Evolutionary conservation across 2,329 filamentous ascomycete species (phyloP), one percentile per base, ranked within the genome.

Genomic region (Aspergillus nomiae): DNA sequence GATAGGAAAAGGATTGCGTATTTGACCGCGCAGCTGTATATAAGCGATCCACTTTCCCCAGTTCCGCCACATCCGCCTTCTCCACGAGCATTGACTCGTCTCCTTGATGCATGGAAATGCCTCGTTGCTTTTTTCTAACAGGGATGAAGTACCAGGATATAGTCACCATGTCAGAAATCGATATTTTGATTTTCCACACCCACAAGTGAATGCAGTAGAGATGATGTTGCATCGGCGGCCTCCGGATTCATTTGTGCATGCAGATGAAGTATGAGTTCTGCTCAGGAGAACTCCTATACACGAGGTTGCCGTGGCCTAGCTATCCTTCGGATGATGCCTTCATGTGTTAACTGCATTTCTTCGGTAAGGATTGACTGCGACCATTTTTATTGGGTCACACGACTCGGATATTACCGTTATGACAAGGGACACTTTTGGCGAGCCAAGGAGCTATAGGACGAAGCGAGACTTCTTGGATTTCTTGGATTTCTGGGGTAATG

Each of bases 31-130:
- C 9, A 30, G 6, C 45, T 12, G 10, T 59, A 53, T 53, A 58
- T 46, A 56, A 56, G 14, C 12, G 56, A 43, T 58, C 56, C 56
- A 58, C 56, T 58, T 48, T 24, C 56, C 57, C 45, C 57, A 53
- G 57, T 53, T 59, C 57, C 57, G 57, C 4, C 24, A 14, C 57
- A 19, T 59, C 57, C 57, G 57, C 43, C 9, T 1, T 46, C 28
- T 24, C 56, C 41, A 41, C 21, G 54, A 36, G 38, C 24, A 41
- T 28, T 26, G 41, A 19, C 34, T 36, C 7, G 34, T 16, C 12
- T 58, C 38, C n/a, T 24, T 28, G 26, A n/a, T 58, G 36, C 56
- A 36, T 16, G 34, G 14, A 36, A 14, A 16, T 16, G 14, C 7
- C 34, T 12, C 34, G 14, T 36, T 36, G 34, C 34, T 36, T 36